phyloP scores from a whole-genome alignment of 2,329 filamentous ascomycete genomes.

The Fusarium pseudonygamai region DNA sequence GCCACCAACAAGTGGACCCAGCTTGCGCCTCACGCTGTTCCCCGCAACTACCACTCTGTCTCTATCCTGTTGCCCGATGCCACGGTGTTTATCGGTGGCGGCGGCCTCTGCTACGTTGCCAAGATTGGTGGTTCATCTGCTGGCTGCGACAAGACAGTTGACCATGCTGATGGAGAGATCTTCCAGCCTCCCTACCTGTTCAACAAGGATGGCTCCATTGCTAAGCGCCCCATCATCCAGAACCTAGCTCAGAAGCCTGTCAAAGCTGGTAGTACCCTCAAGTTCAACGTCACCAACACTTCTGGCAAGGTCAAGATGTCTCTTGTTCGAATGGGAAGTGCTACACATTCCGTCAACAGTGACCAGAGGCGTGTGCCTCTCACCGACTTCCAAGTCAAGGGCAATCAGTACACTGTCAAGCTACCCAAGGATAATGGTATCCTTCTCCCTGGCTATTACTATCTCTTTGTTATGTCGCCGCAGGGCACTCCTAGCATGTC shows the following conservation, averaged over 20 bases:
- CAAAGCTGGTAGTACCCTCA: constrained; percentile 34
- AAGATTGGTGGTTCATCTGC: constrained; percentile 41
- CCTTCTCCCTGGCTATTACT: constrained; percentile 62
- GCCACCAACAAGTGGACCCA: constrained; percentile 51
- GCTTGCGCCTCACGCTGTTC: constrained; percentile 50
- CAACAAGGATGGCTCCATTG: constrained; percentile 51
- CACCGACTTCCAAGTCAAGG: constrained; percentile 37
- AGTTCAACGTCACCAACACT: constrained; percentile 35
- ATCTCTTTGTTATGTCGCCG: constrained; percentile 55
- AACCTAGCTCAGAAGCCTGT: constrained; percentile 9
- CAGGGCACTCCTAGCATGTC: constrained; percentile 24
- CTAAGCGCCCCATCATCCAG: constrained; percentile 43
- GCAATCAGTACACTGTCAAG: constrained; percentile 48
- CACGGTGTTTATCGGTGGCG: constrained; percentile 60
- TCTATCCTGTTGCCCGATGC: constrained; percentile 60
- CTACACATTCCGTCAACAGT: constrained; percentile 66
- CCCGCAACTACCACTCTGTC: constrained; percentile 61
- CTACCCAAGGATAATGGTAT: constrained; percentile 60
- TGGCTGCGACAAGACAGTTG: constrained; percentile 46
- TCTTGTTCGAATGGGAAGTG: constrained; percentile 59
- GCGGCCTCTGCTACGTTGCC: constrained; percentile 58
- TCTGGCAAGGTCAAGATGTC: constrained; percentile 46
- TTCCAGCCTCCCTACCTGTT: constrained; percentile 66
- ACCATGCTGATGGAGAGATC: constrained; percentile 65
- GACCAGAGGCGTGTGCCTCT: constrained; percentile 65